Percentiles rank a stretch among this genome's conserved stretches.
These are phyloP conservation scores for Tripidium arundinaceum DNA, from an alignment of 202 grass and related monocot species.

Conservation along the genomic window DNA sequence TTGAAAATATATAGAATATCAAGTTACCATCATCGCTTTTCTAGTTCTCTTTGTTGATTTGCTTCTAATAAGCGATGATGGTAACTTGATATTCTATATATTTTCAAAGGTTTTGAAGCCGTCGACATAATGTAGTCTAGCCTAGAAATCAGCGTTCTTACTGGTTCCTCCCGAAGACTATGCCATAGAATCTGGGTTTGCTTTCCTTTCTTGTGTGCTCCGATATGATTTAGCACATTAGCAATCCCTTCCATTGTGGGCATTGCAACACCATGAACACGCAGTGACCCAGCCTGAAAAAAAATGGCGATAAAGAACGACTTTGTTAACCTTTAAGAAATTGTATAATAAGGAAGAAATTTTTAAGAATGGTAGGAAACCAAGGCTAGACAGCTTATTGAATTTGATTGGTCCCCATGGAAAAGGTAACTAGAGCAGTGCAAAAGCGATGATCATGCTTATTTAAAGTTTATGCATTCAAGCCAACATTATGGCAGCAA, in stretches of 20 bases:
- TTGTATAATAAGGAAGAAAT: background rate
- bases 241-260: slow-evolving; percentile 87
- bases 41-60: slow-evolving; percentile 1
- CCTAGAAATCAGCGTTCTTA: slow-evolving; percentile 40
- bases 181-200: slow-evolving; percentile 82
- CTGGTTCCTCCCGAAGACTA: slow-evolving; percentile 95
- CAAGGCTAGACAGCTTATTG: background rate
- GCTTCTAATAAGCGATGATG: background rate
- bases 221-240: slow-evolving; percentile 95
- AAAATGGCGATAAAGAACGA: background rate
- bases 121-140: background rate
- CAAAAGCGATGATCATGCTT: background rate
- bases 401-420: background rate
- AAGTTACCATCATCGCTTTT: background rate
- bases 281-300: slow-evolving; percentile 72
- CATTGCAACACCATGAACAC: slow-evolving; percentile 98
- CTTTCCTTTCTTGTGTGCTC: slow-evolving; percentile 68
- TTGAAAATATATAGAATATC: background rate
- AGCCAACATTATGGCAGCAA: background rate
- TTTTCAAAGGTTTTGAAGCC: background rate
- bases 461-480: background rate
- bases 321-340: slow-evolving; percentile 18
- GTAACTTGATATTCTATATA: slow-evolving; percentile 1
- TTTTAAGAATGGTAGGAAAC: slow-evolving; percentile 9
- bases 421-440: slow-evolving; percentile 25